These are phyloP conservation scores for Chloris gayana DNA, from an alignment of 176 grass and related monocot species.

Conservation along the genomic window DNA sequence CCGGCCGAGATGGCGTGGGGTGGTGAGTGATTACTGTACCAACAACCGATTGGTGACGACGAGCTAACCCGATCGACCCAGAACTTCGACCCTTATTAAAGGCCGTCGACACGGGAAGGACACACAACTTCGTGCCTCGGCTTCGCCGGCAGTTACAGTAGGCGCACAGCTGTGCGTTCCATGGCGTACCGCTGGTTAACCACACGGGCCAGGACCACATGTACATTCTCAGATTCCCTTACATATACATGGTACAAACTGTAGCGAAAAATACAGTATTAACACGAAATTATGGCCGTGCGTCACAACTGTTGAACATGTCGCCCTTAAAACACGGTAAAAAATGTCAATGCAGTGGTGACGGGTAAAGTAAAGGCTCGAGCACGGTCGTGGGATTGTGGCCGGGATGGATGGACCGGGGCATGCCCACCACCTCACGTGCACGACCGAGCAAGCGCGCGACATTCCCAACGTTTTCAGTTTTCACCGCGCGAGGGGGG, in stretches of 20 bases:
- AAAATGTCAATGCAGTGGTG: no score
- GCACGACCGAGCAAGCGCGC: neutral
- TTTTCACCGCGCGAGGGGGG: neutral
- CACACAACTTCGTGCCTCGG: neutral
- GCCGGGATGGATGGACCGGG: no score
- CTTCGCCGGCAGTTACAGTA: neutral
- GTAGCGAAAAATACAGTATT: no score
- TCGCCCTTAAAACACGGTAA: no score
- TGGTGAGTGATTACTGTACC: slow-evolving; percentile 24
- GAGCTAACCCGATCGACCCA: neutral
- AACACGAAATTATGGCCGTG: no score
- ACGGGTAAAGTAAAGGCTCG: no score
- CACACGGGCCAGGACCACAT: neutral
- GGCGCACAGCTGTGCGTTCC: neutral
- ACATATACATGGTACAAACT: no score
- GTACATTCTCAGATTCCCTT: neutral
- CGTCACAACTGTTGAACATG: no score
- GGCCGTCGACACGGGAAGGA: neutral
- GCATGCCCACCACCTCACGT: neutral
- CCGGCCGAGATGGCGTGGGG: neutral
- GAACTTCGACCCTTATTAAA: slow-evolving; percentile 6
- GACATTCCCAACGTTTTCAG: slow-evolving; percentile 5
- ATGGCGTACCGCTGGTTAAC: neutral
- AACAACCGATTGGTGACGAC: neutral
- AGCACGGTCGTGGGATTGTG: no score